Base-by-base conservation (phyloP, 164 flowering plant genomes). In the Aristolochia californica region DNA sequence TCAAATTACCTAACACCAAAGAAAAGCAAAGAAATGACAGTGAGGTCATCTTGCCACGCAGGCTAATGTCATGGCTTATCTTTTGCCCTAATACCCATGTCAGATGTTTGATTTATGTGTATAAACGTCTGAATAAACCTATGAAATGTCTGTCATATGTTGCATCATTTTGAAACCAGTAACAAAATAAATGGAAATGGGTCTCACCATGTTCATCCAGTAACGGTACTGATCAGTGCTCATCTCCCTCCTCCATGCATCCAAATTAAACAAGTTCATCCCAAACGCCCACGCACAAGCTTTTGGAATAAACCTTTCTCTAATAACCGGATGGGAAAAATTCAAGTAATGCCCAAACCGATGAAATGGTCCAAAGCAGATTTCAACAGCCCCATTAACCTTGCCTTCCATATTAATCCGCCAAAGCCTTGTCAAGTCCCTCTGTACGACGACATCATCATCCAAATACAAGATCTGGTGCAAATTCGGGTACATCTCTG, bases 221-320 rank as follows among this genome's bases (percentile, higher is more conserved):
- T 86, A 80, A 72, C 83, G 90, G 63, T 86, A 88, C 62, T 76
- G 71, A 23, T 85, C 95, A 0, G 98, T 91, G 68, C 70, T 75
- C 71, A 77, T 82, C 65, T 84, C 95, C 8, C 72, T 75, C 70
- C 91, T 82, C 98, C 98, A 91, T 48, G 95, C 85, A 74, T 91
- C 85, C 34, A 91, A 87, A 70, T 91, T 91, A 64, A 88, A 86
- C 49, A 91, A 64, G 68, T 91, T 91, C 88, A 88, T 78, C 40
- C 98, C 96, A 75, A 69, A 88, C 12, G 98, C 95, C 98, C 98
- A 91, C 1, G 91, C 98, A 72, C 98, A 91, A 17, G 96, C 84
- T 70, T 79, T 84, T 25, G 95, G 93, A 57, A 80, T 87, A 57
- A 88, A 84, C 61, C 53, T 84, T 69, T 82, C 91, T 68, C 51